Percentiles rank a stretch among this genome's conserved stretches.
Evolutionary conservation across 306 rosid species (phyloP).

Genomic region (Cucurbita moschata): DNA sequence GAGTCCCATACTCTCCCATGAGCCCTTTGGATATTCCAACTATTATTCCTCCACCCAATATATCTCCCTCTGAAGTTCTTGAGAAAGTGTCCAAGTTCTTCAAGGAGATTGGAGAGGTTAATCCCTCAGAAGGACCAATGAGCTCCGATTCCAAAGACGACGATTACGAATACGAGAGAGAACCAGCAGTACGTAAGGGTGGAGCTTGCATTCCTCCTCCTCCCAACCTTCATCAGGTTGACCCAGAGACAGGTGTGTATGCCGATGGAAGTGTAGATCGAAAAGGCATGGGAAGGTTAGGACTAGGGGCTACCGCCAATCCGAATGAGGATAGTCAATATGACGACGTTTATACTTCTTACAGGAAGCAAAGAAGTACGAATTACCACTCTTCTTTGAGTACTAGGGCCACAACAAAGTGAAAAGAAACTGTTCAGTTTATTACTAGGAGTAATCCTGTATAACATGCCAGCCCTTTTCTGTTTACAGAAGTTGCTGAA

Average conservation of each 20-base stretch:
- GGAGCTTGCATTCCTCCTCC: slow-evolving; percentile 99
- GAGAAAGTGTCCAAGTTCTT: slow-evolving; percentile 77
- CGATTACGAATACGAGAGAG: slow-evolving; percentile 55
- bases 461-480: not conserved
- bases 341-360: slow-evolving; percentile 91
- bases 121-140: slow-evolving; percentile 87
- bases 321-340: slow-evolving; percentile 86
- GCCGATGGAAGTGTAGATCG: slow-evolving; percentile 78
- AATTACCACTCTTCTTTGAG: slow-evolving; percentile 87
- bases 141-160: slow-evolving; percentile 54
- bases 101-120: slow-evolving; percentile 89
- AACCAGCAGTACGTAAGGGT: slow-evolving; percentile 49
- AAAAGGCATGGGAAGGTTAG: slow-evolving; percentile 77
- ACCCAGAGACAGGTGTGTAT: slow-evolving; percentile 78
- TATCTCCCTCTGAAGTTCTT: slow-evolving; percentile 54
- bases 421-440: slow-evolving; percentile 10
- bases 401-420: slow-evolving; percentile 55
- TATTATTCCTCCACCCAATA: slow-evolving; percentile 48
- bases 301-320: slow-evolving; percentile 76
- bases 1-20: slow-evolving; percentile 87
- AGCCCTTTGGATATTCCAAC: slow-evolving; percentile 77
- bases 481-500: slow-evolving; percentile 4
- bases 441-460: not conserved
- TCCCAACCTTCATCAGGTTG: slow-evolving; percentile 75
- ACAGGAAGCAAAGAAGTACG: slow-evolving; percentile 95